Percentiles rank a stretch among this genome's conserved stretches.
Evolutionary conservation across 1,139 yeast species (phyloP).

Genomic region (Suhomyces guaymorum): DNA sequence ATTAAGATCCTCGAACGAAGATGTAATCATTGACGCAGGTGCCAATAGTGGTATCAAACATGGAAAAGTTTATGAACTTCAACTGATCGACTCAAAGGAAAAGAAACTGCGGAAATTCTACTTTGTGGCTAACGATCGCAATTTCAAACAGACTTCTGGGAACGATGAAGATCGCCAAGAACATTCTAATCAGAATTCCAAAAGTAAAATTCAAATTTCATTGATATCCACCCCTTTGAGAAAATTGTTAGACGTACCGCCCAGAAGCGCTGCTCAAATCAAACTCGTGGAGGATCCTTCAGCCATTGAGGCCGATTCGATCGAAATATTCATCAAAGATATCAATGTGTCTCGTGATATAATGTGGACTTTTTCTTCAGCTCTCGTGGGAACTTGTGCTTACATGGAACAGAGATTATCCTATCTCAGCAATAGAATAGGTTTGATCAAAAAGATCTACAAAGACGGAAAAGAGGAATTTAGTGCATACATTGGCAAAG

Average conservation of each 20-base stretch:
- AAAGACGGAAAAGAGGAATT: conserved; percentile 67
- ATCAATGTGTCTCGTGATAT: conserved; percentile 83
- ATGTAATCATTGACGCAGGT: conserved; percentile 67
- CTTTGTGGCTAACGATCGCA: conserved; percentile 25
- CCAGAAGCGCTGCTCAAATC: conserved; percentile 62
- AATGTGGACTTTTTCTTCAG: conserved; percentile 83
- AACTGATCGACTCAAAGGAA: conserved; percentile 11
- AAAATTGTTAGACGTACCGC: conserved; percentile 60
- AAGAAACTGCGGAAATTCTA: conserved; percentile 38
- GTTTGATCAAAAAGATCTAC: conserved; percentile 67
- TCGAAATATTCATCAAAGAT: conserved; percentile 82
- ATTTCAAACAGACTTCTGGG: conserved; percentile 13
- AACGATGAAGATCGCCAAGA: conserved; percentile 7
- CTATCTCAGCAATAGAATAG: conserved; percentile 60
- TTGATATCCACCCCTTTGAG: conserved; percentile 66
- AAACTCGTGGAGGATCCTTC: conserved; percentile 38
- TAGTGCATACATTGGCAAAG: conserved; percentile 65
- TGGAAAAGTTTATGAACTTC: conserved; percentile 76
- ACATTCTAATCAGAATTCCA: conserved; percentile 7
- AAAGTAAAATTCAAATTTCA: conserved; percentile 46
- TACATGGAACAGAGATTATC: conserved; percentile 65
- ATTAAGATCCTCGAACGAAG: conserved; percentile 54
- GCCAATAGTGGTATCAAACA: conserved; percentile 46
- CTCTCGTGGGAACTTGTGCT: conserved; percentile 62
- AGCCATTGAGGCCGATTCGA: conserved; percentile 70